A percentile compares a stretch with the other conserved stretches of the same genome.
Conservation (phyloP, 2,329 filamentous ascomycete species). For the Microascus cirrosus region DNA sequence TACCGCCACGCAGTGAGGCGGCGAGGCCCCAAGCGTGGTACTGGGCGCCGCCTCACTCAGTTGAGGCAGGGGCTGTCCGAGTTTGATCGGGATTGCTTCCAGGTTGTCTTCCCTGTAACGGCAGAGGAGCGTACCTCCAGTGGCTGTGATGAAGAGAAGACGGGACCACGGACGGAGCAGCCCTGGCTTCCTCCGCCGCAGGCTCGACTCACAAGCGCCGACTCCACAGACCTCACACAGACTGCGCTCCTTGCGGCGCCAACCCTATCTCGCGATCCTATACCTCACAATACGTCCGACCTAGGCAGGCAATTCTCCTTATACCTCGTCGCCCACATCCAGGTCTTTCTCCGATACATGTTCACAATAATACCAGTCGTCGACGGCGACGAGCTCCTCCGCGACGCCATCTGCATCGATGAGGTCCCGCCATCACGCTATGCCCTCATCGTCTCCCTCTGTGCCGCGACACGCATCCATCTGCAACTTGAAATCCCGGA, state of each 20-base stretch:
- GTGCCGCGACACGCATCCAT: constrained; percentile 14
- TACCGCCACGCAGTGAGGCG: background rate
- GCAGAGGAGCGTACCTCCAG: background rate
- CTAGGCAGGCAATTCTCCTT: constrained; percentile 11
- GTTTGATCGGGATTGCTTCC: constrained; percentile 9
- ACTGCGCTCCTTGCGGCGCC: background rate
- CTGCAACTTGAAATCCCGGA: constrained; percentile 13
- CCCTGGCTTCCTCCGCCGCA: background rate
- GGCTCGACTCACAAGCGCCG: background rate
- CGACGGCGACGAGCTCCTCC: constrained; percentile 14
- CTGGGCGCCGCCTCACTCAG: constrained; percentile 15
- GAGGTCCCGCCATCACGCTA: constrained; percentile 15
- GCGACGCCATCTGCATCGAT: constrained; percentile 13
- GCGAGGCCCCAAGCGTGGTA: constrained; percentile 9
- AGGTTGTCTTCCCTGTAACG: constrained; percentile 5
- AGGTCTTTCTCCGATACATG: constrained; percentile 17
- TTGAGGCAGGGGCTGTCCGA: constrained; percentile 14
- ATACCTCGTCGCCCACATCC: constrained; percentile 15
- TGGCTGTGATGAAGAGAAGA: background rate
- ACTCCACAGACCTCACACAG: background rate
- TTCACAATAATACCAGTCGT: constrained; percentile 13
- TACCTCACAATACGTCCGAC: background rate
- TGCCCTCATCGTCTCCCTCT: constrained; percentile 16
- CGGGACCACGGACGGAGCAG: background rate
- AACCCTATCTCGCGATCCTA: background rate